These are phyloP conservation scores for Pholiota adiposa DNA, from an alignment of 1,284 basidiomycete species.

Conservation along the genomic window DNA sequence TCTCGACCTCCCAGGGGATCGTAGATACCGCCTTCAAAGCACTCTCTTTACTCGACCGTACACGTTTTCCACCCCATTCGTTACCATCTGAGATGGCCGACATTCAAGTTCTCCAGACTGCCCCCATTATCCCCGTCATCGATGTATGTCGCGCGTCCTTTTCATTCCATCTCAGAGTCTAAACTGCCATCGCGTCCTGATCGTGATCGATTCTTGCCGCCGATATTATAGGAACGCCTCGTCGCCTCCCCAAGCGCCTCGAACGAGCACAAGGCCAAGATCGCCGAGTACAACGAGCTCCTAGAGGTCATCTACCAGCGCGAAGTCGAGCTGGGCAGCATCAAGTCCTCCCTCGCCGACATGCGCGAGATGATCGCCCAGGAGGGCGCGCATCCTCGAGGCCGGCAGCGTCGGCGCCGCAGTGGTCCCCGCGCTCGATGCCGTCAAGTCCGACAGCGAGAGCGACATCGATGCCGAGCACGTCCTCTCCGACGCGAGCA, in stretches of 20 bases:
- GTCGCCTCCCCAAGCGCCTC: conserved; percentile 24
- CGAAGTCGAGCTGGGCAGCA: conserved; percentile 33
- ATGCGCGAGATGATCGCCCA: conserved; percentile 35
- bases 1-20: conserved; percentile 22
- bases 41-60: conserved; percentile 3
- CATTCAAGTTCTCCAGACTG: conserved; percentile 19
- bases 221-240: conserved; percentile 30
- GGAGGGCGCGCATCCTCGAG: conserved; percentile 30
- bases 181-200: not conserved
- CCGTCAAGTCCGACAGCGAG: conserved; percentile 21
- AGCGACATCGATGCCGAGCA: conserved; percentile 22
- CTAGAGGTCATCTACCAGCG: conserved; percentile 36
- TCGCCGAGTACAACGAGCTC: conserved; percentile 34
- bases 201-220: not conserved
- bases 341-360: conserved; percentile 31
- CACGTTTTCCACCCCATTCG: conserved; percentile 9
- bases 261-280: conserved; percentile 30
- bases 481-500: conserved; percentile 25
- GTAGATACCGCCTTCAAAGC: conserved; percentile 13
- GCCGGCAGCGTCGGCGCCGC: conserved; percentile 15
- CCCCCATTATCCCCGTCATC: conserved; percentile 36
- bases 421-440: conserved; percentile 4
- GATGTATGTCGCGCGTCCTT: conserved; percentile 26
- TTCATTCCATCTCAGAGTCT: not conserved
- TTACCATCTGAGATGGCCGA: conserved; percentile 25